Evolutionary conservation across 306 rosid species (phyloP), one percentile per base, ranked within the genome.

Genomic region (Urtica urens): DNA sequence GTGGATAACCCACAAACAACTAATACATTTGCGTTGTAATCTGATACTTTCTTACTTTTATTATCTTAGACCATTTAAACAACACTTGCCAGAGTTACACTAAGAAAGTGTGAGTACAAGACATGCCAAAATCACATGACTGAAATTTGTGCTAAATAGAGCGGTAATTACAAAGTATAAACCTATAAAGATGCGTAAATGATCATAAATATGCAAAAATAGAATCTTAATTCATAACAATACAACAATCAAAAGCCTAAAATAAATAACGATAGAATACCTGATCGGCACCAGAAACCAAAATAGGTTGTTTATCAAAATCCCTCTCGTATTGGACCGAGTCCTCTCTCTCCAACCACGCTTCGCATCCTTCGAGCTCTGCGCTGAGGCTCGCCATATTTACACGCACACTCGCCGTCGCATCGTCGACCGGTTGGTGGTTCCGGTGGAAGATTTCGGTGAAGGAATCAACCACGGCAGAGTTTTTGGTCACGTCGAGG

Each of bases 311-410:
- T 46, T 71, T 71, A 13, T 7, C 23, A 50, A 90, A 90, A 57
- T 90, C 74, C 62, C 99, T 79, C 5, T 74, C 71, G 63, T 82
- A 81, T 7, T 69, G 72, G n/a, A 75, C 87, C 56, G 75, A 72
- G 38, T 85, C 99, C 48, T 69, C 95, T 45, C 62, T 79, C 70
- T 82, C 93, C 73, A 90, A 68, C 95, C 94, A 90, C 28, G 62
- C 68, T 73, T 90, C 93, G 23, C 99, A 90, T 3, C 63, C 64
- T 46, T 46, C 74, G 31, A 61, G 51, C n/a, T 70, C 81, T 51
- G 69, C 58, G 17, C 68, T 79, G 48, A 67, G 56, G 56, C 28
- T 55, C 62, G n/a, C n/a, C n/a, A n/a, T n/a, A n/a, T n/a, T n/a
- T n/a, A n/a, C n/a, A n/a, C n/a, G n/a, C n/a, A n/a, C 38, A 67